Conservation (phyloP, 2,329 filamentous ascomycete species). For the Pyrenochaeta sp. region DNA sequence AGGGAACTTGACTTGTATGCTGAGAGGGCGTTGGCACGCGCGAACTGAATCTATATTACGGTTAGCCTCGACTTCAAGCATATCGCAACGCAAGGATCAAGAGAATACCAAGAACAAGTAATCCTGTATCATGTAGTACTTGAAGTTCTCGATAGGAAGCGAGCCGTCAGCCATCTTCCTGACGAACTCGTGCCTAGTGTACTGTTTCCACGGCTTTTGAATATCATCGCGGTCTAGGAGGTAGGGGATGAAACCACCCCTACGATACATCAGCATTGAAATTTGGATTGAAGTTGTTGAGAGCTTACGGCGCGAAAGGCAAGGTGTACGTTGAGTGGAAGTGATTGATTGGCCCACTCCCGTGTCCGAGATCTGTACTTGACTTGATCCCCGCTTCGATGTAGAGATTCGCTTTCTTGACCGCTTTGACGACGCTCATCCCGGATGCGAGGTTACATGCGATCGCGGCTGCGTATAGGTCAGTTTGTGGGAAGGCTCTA, state of each 20-base stretch:
- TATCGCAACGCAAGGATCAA: not conserved
- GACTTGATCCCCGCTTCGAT: constrained; percentile 75
- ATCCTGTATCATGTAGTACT: constrained; percentile 89
- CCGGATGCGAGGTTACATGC: constrained; percentile 75
- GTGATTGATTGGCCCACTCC: constrained; percentile 78
- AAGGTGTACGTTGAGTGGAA: constrained; percentile 75
- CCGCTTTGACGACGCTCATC: constrained; percentile 64
- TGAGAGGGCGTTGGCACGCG: constrained; percentile 83
- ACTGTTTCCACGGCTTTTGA: constrained; percentile 75
- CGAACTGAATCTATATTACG: constrained; percentile 76
- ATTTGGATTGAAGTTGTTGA: not conserved
- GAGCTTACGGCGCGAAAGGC: constrained; percentile 67
- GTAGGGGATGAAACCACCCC: constrained; percentile 83
- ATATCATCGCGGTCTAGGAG: constrained; percentile 79
- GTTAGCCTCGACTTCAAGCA: constrained; percentile 14
- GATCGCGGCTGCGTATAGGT: constrained; percentile 64
- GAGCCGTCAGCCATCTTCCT: constrained; percentile 77
- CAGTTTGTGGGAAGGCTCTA: not conserved
- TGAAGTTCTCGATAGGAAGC: constrained; percentile 79
- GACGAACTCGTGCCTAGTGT: constrained; percentile 85
- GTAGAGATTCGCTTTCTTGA: constrained; percentile 74
- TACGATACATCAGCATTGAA: not conserved
- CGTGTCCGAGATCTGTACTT: constrained; percentile 69
- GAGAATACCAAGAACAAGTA: constrained; percentile 81
- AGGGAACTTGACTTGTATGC: constrained; percentile 84